Percentiles rank a stretch among this genome's conserved stretches.
These are phyloP conservation scores for Claviceps quebecensis DNA, from an alignment of 2,329 filamentous ascomycete genomes.

Conservation along the genomic window DNA sequence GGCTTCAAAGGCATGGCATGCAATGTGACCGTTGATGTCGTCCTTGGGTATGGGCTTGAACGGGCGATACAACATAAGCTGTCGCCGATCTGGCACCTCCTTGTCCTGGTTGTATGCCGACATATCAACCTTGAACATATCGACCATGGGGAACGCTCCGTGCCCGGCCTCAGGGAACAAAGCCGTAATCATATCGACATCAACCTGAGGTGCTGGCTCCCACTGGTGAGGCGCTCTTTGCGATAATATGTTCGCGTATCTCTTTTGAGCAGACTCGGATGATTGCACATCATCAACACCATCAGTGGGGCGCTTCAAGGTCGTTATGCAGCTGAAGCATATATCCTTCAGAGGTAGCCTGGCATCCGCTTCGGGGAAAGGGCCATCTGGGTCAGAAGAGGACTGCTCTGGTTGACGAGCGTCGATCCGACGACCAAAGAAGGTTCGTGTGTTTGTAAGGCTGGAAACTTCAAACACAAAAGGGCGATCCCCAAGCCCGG, in stretches of 20 bases:
- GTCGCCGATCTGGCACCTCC: conserved; percentile 29
- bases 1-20: conserved; percentile 35
- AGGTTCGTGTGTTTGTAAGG: conserved; percentile 31
- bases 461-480: conserved; percentile 37
- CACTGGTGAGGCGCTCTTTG: conserved; percentile 25
- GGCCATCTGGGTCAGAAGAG: conserved; percentile 21
- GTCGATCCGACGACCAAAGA: conserved; percentile 35
- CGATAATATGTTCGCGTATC: conserved; percentile 28
- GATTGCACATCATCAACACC: conserved; percentile 26
- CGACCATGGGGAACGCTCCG: conserved; percentile 33
- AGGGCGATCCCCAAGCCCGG: conserved; percentile 32
- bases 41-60: conserved; percentile 26
- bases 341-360: conserved; percentile 24
- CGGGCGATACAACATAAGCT: conserved; percentile 36
- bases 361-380: conserved; percentile 27
- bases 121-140: conserved; percentile 44
- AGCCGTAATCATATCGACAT: conserved; percentile 26
- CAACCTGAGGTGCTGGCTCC: conserved; percentile 30
- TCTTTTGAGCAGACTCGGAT: conserved; percentile 22
- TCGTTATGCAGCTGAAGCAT: conserved; percentile 37
- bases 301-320: conserved; percentile 31
- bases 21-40: conserved; percentile 30
- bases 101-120: conserved; percentile 26
- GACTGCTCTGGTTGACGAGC: conserved; percentile 31
- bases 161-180: conserved; percentile 22